Conservation (phyloP, 768 basidiomycete species). For the Leccinum incarnatum region DNA sequence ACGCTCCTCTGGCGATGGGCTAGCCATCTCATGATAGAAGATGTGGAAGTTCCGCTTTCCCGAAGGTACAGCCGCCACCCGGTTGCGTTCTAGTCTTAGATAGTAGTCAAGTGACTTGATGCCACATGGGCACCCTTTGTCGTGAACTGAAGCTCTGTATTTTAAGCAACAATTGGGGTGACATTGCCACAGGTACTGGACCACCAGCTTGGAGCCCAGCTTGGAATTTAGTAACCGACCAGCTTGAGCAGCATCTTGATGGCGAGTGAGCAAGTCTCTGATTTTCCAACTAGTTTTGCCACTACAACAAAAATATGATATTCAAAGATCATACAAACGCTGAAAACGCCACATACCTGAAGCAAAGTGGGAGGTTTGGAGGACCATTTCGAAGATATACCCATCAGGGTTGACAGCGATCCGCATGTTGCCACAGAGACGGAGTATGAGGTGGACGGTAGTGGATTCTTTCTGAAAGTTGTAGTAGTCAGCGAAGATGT, state of each 20-base stretch:
- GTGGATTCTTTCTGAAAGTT: neutral
- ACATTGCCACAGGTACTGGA: constrained; percentile 84
- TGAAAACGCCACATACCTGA: neutral
- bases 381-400: neutral
- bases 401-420: neutral
- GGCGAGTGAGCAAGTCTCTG: constrained; percentile 81
- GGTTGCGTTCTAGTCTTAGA: constrained; percentile 68
- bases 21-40: constrained; percentile 94
- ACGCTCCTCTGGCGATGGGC: constrained; percentile 84
- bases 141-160: constrained; percentile 96
- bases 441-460: neutral
- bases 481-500: too few species aligned
- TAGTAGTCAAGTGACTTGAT: constrained; percentile 97
- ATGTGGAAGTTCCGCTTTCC: constrained; percentile 98
- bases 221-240: constrained; percentile 58
- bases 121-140: constrained; percentile 83
- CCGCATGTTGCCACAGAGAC: neutral
- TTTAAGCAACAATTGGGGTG: constrained; percentile 96
- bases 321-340: neutral
- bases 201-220: constrained; percentile 82
- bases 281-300: constrained; percentile 94
- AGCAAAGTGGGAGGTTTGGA: neutral
- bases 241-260: constrained; percentile 93
- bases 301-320: constrained; percentile 39
- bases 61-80: constrained; percentile 80